phyloP scores from a whole-genome alignment of 1,284 basidiomycete genomes.

The Heterobasidion annosum region DNA sequence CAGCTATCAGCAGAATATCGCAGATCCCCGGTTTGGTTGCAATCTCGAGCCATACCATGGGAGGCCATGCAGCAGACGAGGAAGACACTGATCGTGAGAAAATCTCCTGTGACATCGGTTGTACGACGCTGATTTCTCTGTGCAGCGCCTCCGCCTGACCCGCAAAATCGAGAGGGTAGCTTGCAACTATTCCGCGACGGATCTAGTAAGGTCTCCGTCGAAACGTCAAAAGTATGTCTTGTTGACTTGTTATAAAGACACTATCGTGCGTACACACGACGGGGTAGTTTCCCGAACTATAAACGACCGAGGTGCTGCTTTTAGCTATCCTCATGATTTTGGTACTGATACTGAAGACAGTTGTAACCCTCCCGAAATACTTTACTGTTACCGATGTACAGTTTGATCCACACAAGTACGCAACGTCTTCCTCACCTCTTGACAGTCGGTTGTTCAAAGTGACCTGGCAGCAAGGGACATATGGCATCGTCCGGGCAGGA shows the following conservation, averaged over 20 bases:
- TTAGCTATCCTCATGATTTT: not conserved
- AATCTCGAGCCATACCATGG: conserved; percentile 2
- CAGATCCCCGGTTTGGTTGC: conserved; percentile 2
- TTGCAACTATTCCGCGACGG: conserved; percentile 4
- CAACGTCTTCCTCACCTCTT: not conserved
- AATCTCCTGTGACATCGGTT: not conserved
- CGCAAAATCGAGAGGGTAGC: conserved; percentile 2
- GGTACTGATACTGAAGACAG: not conserved
- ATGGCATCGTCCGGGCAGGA: not conserved
- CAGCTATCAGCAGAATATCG: conserved; percentile 3
- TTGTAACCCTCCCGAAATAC: not conserved
- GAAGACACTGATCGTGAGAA: not conserved
- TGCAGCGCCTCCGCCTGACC: not conserved
- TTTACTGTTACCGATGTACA: conserved; percentile 5
- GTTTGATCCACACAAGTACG: conserved; percentile 2
- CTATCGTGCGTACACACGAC: not conserved
- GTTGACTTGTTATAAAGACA: not conserved
- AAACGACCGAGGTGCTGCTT: not conserved
- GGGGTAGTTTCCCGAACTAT: not conserved
- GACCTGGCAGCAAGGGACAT: not conserved
- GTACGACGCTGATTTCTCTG: not conserved
- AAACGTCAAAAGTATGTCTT: not conserved
- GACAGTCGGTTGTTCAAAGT: not conserved
- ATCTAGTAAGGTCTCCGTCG: not conserved
- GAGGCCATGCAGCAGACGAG: conserved; percentile 1